phyloP scores from a whole-genome alignment of 805 yeast genomes.

The Yamadazyma sp. region DNA sequence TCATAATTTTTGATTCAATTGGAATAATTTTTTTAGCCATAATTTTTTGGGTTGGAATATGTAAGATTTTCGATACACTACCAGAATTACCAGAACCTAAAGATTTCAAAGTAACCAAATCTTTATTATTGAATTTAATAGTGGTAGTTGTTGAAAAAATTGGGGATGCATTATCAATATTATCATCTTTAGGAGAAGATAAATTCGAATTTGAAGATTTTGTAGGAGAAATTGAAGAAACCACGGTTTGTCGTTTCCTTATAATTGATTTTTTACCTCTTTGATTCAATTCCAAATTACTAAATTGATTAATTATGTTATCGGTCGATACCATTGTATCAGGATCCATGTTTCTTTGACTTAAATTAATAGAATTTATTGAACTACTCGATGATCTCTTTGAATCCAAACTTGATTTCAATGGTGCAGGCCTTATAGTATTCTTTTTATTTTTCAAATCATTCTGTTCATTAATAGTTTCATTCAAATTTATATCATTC shows the following conservation, averaged over 20 bases:
- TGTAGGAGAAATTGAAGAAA: conserved; percentile 42
- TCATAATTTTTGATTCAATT: conserved; percentile 74
- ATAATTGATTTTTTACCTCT: conserved; percentile 8
- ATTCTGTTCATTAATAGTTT: not conserved
- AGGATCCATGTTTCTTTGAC: conserved; percentile 22
- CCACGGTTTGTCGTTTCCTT: conserved; percentile 39
- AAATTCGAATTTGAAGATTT: conserved; percentile 21
- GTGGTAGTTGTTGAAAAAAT: conserved; percentile 29
- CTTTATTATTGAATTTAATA: conserved; percentile 44
- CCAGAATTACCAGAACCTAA: conserved; percentile 96
- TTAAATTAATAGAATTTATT: conserved; percentile 12
- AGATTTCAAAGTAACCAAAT: conserved; percentile 68
- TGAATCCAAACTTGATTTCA: too few species aligned
- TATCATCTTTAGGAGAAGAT: conserved; percentile 3
- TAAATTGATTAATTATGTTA: conserved; percentile 24
- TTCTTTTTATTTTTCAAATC: conserved; percentile 20
- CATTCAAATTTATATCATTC: too few species aligned
- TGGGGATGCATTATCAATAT: conserved; percentile 21
- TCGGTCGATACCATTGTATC: conserved; percentile 20
- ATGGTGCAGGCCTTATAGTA: conserved; percentile 29
- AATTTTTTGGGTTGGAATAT: conserved; percentile 79
- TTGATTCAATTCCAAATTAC: conserved; percentile 21
- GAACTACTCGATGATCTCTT: conserved; percentile 7
- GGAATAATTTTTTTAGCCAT: conserved; percentile 91
- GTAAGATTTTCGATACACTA: conserved; percentile 82